These are phyloP conservation scores for Chenopodium suecicum DNA, from an alignment of 148 eudicot genomes.

Conservation along the genomic window DNA sequence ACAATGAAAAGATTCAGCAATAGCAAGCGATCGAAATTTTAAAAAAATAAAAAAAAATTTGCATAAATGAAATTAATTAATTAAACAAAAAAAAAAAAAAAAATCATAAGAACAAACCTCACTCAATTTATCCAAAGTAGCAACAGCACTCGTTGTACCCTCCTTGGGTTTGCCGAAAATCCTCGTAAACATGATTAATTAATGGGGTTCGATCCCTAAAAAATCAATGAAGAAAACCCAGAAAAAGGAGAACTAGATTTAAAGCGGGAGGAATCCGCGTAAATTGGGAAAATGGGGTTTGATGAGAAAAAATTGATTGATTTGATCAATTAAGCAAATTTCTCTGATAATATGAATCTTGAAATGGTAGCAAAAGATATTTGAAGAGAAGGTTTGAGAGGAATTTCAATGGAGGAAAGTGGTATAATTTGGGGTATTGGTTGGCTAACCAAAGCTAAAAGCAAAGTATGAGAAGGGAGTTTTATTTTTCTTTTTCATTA, in stretches of 20 bases:
- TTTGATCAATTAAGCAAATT: not conserved
- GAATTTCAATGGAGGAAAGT: too few species aligned
- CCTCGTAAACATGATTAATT: constrained; percentile 24
- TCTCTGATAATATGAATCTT: not conserved
- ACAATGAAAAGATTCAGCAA: not conserved
- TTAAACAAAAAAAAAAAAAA: not conserved
- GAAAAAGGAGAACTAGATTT: not conserved
- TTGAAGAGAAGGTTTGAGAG: not conserved
- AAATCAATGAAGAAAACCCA: not conserved
- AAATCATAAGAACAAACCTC: constrained; percentile 23
- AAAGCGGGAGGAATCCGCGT: not conserved
- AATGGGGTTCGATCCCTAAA: not conserved
- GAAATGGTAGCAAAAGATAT: not conserved
- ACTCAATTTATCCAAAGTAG: constrained; percentile 26
- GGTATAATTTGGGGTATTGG: not conserved
- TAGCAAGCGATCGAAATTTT: not conserved
- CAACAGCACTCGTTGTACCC: constrained; percentile 27
- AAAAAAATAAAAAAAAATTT: not conserved
- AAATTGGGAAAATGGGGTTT: not conserved
- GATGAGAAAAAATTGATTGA: not conserved
- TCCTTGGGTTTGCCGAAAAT: constrained; percentile 31
- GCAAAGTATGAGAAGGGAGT: not conserved
- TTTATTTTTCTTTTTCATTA: too few species aligned
- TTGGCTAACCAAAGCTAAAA: not conserved
- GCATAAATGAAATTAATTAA: not conserved